phyloP scores from a whole-genome alignment of 2,329 filamentous ascomycete species.

The Juglanconis sp. region DNA sequence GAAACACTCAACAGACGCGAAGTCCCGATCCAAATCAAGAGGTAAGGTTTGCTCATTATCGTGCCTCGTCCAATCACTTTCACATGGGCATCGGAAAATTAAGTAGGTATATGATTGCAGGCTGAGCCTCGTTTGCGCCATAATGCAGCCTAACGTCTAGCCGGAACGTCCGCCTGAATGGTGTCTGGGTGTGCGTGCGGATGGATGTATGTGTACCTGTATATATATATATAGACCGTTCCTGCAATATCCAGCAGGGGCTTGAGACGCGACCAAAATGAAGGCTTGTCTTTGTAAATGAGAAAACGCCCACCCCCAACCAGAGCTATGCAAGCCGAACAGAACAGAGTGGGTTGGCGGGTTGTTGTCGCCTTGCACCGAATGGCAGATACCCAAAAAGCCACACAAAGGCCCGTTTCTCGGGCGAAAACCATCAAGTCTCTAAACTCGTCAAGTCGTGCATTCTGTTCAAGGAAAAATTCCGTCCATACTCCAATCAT shows the following conservation, averaged over 20 bases:
- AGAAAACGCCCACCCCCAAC: background rate
- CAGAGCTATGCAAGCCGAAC: background rate
- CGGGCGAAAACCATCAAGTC: background rate
- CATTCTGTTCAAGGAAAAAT: slow-evolving; percentile 28
- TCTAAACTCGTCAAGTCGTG: background rate
- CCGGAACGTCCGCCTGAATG: background rate
- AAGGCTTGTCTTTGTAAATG: background rate
- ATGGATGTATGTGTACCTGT: background rate
- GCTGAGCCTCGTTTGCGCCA: too few relatives aligned
- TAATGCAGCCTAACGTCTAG: too few relatives aligned
- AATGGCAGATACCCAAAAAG: background rate
- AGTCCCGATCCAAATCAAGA: too few relatives aligned
- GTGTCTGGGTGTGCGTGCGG: background rate
- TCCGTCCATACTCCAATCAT: slow-evolving; percentile 49
- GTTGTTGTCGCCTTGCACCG: background rate
- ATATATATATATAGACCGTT: background rate
- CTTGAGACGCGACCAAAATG: background rate
- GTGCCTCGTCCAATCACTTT: too few relatives aligned
- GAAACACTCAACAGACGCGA: too few relatives aligned
- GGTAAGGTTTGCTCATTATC: too few relatives aligned
- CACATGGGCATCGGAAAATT: too few relatives aligned
- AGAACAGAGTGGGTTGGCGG: background rate
- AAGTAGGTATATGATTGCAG: too few relatives aligned
- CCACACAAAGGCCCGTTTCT: background rate
- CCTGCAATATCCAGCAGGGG: background rate